A percentile compares a stretch with the other conserved stretches of the same genome.
Evolutionary conservation across 2,329 filamentous ascomycete genomes (phyloP).

Genomic region (Immersiporthe knoxdaviesiana): DNA sequence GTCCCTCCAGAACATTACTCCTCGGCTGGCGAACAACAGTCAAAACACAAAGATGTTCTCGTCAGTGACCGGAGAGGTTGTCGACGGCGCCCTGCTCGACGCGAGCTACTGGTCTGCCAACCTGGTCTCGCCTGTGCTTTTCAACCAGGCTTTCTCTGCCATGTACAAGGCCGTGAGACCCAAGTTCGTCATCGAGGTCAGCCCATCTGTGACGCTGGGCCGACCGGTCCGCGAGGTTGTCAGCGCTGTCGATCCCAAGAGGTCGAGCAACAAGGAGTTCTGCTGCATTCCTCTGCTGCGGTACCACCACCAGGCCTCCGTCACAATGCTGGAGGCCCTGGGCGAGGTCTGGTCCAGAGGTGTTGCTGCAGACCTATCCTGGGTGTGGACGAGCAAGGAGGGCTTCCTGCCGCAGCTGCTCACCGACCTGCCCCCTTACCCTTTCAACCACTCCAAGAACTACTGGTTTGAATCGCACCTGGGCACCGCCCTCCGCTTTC

Average conservation of each 20-base stretch:
- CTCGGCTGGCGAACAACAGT: background rate
- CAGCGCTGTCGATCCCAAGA: slow-evolving; percentile 7
- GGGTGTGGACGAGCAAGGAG: slow-evolving; percentile 33
- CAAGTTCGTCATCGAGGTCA: slow-evolving; percentile 46
- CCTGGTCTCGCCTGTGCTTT: slow-evolving; percentile 49
- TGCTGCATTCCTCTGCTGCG: slow-evolving; percentile 21
- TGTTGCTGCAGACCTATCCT: slow-evolving; percentile 38
- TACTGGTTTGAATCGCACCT: slow-evolving; percentile 60
- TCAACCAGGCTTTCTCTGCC: slow-evolving; percentile 43
- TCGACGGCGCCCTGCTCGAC: slow-evolving; percentile 35
- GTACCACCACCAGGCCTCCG: slow-evolving; percentile 14
- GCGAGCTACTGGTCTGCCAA: slow-evolving; percentile 52
- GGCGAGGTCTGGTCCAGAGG: slow-evolving; percentile 46
- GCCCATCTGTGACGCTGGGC: slow-evolving; percentile 44
- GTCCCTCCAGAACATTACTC: slow-evolving; percentile 34
- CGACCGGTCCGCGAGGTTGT: slow-evolving; percentile 43
- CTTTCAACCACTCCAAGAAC: slow-evolving; percentile 56
- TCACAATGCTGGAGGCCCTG: slow-evolving; percentile 35
- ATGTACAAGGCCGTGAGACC: slow-evolving; percentile 39
- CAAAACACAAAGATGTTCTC: slow-evolving; percentile 43
- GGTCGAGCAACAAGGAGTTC: slow-evolving; percentile 4
- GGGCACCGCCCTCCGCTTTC: slow-evolving; percentile 47
- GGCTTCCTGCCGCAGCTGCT: slow-evolving; percentile 37
- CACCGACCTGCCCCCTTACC: slow-evolving; percentile 53
- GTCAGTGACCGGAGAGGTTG: slow-evolving; percentile 38